Conservation (phyloP, 306 rosid genomes). For the Leucaena leucocephala region DNA sequence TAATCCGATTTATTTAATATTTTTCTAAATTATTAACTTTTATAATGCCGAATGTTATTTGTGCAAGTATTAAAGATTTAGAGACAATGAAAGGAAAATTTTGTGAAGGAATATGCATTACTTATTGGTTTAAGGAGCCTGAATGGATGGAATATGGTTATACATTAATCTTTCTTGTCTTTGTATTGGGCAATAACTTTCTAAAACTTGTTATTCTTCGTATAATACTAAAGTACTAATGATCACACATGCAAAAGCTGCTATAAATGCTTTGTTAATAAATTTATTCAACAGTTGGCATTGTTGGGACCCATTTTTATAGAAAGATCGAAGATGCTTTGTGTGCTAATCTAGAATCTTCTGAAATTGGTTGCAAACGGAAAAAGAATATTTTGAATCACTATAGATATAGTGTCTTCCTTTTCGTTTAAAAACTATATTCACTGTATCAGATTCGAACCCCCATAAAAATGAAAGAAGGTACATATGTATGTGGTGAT, state of each 20-base stretch:
- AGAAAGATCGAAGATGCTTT: neutral
- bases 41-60: neutral
- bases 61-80: conserved; percentile 13
- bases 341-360: neutral
- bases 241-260: neutral
- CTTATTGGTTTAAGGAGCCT: conserved; percentile 12
- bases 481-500: neutral
- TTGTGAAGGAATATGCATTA: neutral
- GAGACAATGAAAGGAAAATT: conserved; percentile 7
- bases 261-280: neutral
- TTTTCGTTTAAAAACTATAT: neutral
- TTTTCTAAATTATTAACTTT: conserved; percentile 1
- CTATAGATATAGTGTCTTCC: neutral
- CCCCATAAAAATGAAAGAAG: neutral
- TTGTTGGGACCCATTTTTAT: neutral
- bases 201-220: neutral
- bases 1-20: conserved; percentile 28
- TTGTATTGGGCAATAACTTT: neutral
- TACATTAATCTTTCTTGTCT: neutral
- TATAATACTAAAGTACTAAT: neutral
- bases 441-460: neutral
- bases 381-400: neutral
- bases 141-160: neutral
- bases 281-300: neutral
- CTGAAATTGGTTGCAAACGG: neutral